These are phyloP conservation scores for Ogataea allantospora DNA, from an alignment of 805 yeast species.

Conservation along the genomic window DNA sequence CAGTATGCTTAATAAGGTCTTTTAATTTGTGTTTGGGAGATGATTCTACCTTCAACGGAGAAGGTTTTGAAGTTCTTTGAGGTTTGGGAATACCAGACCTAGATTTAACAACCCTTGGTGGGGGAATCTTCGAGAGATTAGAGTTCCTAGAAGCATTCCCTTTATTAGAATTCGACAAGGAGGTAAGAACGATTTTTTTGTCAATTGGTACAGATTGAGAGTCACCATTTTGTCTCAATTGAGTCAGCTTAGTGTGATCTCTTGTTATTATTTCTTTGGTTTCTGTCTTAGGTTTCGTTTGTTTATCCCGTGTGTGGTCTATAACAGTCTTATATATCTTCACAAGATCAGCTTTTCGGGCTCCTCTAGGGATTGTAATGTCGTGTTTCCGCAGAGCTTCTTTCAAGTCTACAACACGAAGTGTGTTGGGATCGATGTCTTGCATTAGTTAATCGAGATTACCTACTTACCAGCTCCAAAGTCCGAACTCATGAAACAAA, in stretches of 20 bases:
- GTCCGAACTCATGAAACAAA: constrained; percentile 10
- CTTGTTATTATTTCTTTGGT: not conserved
- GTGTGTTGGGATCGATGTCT: constrained; percentile 62
- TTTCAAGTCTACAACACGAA: constrained; percentile 66
- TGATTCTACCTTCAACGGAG: not conserved
- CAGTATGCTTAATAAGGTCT: constrained; percentile 9
- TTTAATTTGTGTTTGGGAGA: constrained; percentile 12
- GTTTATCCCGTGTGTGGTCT: not conserved
- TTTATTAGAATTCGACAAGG: not conserved
- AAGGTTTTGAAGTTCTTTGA: not conserved
- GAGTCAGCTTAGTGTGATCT: not conserved
- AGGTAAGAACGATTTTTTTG: not conserved
- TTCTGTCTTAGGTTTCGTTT: constrained; percentile 10
- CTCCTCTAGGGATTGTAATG: constrained; percentile 50
- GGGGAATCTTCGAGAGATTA: constrained; percentile 1
- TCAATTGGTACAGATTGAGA: not conserved
- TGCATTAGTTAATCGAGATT: not conserved
- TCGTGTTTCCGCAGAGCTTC: constrained; percentile 54
- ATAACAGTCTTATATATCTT: constrained; percentile 10
- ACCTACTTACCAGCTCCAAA: constrained; percentile 3
- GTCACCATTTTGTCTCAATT: not conserved
- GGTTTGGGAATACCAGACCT: constrained; percentile 8
- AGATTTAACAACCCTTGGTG: constrained; percentile 3
- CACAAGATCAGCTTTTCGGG: constrained; percentile 64
- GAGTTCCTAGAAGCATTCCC: not conserved